These are phyloP conservation scores for Pleoardoris graminearum DNA, from an alignment of 2,329 filamentous ascomycete genomes.

Conservation along the genomic window DNA sequence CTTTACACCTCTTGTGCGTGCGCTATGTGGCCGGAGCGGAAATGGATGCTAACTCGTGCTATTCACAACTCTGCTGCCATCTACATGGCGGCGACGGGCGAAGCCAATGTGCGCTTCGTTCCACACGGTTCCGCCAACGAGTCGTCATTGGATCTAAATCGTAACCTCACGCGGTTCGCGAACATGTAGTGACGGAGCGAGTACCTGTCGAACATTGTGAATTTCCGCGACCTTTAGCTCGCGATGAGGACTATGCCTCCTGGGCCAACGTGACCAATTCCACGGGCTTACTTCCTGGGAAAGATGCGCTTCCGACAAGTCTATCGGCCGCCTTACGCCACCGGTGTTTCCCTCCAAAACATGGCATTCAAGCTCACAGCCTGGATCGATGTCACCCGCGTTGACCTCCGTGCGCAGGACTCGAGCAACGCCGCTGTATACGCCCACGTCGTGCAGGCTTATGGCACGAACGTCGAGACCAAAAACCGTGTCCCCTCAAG, in stretches of 20 bases:
- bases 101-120: slow-evolving; percentile 10
- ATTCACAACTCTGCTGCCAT: slow-evolving; percentile 25
- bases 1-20: slow-evolving; percentile 41
- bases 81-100: slow-evolving; percentile 11
- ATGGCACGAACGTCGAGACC: neutral
- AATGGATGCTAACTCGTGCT: neutral
- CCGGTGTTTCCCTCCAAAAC: neutral
- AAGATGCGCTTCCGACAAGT: neutral
- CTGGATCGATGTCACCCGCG: neutral
- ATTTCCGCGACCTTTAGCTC: slow-evolving; percentile 10
- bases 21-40: neutral
- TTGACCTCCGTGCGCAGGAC: neutral
- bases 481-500: slow-evolving; percentile 19
- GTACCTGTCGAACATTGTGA: slow-evolving; percentile 4
- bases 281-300: neutral
- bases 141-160: neutral
- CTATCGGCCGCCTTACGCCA: neutral
- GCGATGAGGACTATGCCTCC: slow-evolving; percentile 4
- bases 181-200: slow-evolving; percentile 1
- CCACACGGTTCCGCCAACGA: slow-evolving; percentile 3
- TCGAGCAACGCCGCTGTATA: neutral
- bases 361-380: neutral
- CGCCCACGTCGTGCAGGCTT: neutral
- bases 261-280: neutral
- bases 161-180: neutral